Evolutionary conservation across 2,329 filamentous ascomycete species (phyloP), one percentile per base, ranked within the genome.

Genomic region (Ceratocystis destructans): DNA sequence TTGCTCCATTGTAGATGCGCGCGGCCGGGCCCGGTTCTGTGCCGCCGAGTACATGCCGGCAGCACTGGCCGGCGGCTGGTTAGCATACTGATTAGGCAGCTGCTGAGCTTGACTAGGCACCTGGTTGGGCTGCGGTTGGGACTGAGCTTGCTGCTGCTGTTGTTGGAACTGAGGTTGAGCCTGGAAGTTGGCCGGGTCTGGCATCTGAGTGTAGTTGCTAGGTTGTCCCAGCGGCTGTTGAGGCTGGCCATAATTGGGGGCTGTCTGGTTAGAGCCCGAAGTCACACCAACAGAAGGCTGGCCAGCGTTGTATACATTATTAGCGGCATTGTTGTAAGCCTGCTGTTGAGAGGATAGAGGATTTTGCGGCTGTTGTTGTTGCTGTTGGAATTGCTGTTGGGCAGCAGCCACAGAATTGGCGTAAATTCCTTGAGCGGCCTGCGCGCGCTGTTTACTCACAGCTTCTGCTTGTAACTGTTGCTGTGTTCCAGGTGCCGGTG

Each of bases 391-490:
- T 61, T 69, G 68, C 41, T 69, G 68, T n/a, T 65, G 62, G 50
- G 70, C 70, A 41, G 61, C 62, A n/a, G 81, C 83, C 8, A 84
- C 85, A 10, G 83, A 83, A 72, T 87, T 87, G 17, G 87, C 87
- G 71, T 90, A 87, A 1, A 83, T 83, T 6, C 67, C 67, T 70
- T 87, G 84, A 1, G 87, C 87, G 46, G 82, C 83, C 70, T 87
- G 84, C 10, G 89, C 90, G 70, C 93, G 83, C 76, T 96, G 93
- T 76, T 96, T 96, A 79, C 90, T 96, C 66, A 96, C 78, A 46
- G 92, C 90, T 73, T 97, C 94, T 17, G 91, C 93, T 76, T 96
- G 90, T 73, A 96, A 90, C 74, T 97, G 94, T 75, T 96, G 92
- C 74, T 96, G 91, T 17, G 95, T 94, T 48, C 92, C 93, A 4